phyloP scores from a whole-genome alignment of 176 grass and related monocot species.

The Melocanna baccifera region DNA sequence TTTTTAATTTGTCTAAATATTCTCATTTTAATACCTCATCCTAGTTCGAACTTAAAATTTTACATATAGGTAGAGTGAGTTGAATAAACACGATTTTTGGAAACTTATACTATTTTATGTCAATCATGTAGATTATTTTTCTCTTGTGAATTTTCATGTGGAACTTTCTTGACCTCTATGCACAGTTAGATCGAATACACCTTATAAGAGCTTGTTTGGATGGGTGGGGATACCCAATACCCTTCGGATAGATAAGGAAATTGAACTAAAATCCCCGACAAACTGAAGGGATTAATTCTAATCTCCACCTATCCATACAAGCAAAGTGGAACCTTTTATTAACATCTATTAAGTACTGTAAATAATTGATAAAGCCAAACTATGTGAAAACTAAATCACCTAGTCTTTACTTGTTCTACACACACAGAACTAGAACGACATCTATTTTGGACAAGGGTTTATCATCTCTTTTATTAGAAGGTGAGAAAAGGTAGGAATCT shows the following conservation, averaged over 20 bases:
- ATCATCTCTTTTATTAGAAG: not conserved
- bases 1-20: not conserved
- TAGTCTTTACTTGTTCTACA: not conserved
- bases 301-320: no score
- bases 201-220: not conserved
- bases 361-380: not conserved
- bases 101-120: not conserved
- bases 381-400: not conserved
- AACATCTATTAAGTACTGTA: not conserved
- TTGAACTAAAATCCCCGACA: no score
- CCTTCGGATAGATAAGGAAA: no score
- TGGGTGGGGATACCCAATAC: no score
- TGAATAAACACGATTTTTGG: not conserved
- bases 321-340: not conserved
- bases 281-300: no score
- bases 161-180: not conserved
- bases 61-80: not conserved
- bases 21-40: not conserved
- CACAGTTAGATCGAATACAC: not conserved
- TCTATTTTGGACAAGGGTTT: not conserved
- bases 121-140: not conserved
- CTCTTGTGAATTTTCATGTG: not conserved
- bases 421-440: not conserved
- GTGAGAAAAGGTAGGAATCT: not conserved
- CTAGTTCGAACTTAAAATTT: not conserved